These are phyloP conservation scores for Aureobasidium subglaciale DNA, from an alignment of 2,329 filamentous ascomycete species.

Conservation along the genomic window DNA sequence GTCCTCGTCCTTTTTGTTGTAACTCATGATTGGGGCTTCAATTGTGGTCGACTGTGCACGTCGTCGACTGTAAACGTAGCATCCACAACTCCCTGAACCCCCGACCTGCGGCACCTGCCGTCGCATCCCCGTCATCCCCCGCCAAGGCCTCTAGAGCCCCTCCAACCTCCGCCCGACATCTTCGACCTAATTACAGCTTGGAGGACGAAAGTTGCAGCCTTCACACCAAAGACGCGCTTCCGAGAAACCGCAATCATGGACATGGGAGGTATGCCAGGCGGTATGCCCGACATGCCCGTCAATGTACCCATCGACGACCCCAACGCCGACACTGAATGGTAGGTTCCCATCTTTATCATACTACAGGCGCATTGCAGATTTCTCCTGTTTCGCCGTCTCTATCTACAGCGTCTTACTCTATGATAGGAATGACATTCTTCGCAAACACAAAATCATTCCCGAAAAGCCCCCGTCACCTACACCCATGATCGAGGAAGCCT, in stretches of 20 bases:
- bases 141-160: conserved; percentile 8
- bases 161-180: too few relatives aligned
- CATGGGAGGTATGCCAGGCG: conserved; percentile 4
- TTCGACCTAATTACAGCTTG: background rate
- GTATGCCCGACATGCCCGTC: conserved; percentile 45
- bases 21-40: conserved; percentile 60
- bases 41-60: background rate
- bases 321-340: conserved; percentile 98
- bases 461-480: conserved; percentile 95
- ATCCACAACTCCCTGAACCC: conserved; percentile 9
- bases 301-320: conserved; percentile 88
- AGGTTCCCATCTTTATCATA: too few relatives aligned
- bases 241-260: background rate
- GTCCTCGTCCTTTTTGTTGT: conserved; percentile 99
- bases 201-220: too few relatives aligned
- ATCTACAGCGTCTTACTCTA: background rate
- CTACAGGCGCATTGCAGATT: too few relatives aligned
- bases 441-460: conserved; percentile 94
- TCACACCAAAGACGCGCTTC: background rate
- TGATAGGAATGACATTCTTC: conserved; percentile 90
- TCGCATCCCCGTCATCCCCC: conserved; percentile 1
- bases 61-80: background rate
- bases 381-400: too few relatives aligned
- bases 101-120: conserved; percentile 1
- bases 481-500: conserved; percentile 90